Conservation (phyloP, 2,329 filamentous ascomycete species). For the Penicillium sp. region DNA sequence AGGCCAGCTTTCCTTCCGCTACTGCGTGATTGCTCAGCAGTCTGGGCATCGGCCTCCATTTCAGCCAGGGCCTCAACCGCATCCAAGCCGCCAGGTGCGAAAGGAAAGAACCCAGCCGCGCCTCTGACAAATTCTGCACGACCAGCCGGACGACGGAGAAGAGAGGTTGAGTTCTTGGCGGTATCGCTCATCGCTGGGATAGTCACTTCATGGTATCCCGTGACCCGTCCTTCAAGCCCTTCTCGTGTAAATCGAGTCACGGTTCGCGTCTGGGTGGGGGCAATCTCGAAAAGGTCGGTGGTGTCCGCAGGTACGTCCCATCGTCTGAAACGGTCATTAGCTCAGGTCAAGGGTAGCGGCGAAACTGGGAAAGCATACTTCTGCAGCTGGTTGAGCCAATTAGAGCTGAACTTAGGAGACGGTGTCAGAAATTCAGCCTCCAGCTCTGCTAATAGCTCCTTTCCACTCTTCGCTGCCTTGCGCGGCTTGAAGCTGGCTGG, state of each 20-base stretch:
- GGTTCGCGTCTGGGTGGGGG: conserved; percentile 90
- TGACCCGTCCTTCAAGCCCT: conserved; percentile 88
- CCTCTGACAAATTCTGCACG: conserved; percentile 90
- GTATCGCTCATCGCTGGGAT: conserved; percentile 85
- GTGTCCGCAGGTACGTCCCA: conserved; percentile 85
- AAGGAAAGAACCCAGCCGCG: conserved; percentile 90
- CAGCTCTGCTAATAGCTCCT: conserved; percentile 69
- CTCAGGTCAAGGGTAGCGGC: background rate
- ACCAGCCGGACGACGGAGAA: conserved; percentile 80
- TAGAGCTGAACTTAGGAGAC: conserved; percentile 73
- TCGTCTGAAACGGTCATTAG: conserved; percentile 44
- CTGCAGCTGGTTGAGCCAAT: conserved; percentile 88
- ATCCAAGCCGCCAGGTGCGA: conserved; percentile 87
- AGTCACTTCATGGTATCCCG: conserved; percentile 91
- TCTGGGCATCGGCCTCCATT: conserved; percentile 71
- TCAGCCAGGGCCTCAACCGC: conserved; percentile 82
- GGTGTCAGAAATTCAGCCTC: conserved; percentile 79
- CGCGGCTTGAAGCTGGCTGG: conserved; percentile 43
- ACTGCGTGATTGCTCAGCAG: conserved; percentile 50
- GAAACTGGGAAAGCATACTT: conserved; percentile 54
- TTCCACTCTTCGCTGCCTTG: conserved; percentile 50
- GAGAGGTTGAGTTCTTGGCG: conserved; percentile 91
- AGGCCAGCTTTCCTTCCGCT: conserved; percentile 56
- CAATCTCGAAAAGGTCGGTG: conserved; percentile 80
- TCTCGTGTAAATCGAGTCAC: conserved; percentile 89